These are phyloP conservation scores for Schwanniomyces polymorphus DNA, from an alignment of 805 yeast genomes.

Conservation along the genomic window DNA sequence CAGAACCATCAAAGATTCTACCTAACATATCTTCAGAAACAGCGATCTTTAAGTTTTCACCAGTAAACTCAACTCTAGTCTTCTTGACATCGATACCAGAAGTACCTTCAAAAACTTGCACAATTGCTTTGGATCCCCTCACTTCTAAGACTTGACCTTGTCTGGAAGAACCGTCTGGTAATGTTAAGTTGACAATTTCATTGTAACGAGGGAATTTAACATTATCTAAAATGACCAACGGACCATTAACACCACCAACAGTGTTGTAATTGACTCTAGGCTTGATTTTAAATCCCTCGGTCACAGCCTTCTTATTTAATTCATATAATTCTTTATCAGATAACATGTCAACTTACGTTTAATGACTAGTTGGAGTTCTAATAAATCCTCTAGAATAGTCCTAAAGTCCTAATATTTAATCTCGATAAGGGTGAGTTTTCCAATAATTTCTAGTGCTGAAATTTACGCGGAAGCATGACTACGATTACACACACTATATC, in stretches of 20 bases:
- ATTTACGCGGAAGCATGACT: slow-evolving; percentile 4
- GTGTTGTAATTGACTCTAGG: slow-evolving; percentile 94
- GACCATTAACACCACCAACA: slow-evolving; percentile 98
- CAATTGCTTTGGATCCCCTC: slow-evolving; percentile 94
- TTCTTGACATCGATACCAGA: slow-evolving; percentile 98
- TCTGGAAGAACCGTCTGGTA: slow-evolving; percentile 92
- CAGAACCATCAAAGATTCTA: slow-evolving; percentile 98
- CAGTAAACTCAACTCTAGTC: slow-evolving; percentile 96
- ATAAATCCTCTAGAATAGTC: not conserved
- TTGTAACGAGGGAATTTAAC: slow-evolving; percentile 69
- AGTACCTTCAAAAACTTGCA: slow-evolving; percentile 98
- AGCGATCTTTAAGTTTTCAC: slow-evolving; percentile 87
- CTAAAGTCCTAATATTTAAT: not conserved
- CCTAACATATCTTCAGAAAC: slow-evolving; percentile 98
- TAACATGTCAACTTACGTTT: slow-evolving; percentile 23
- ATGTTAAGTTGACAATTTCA: slow-evolving; percentile 94
- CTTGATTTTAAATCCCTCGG: slow-evolving; percentile 85
- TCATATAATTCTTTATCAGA: slow-evolving; percentile 54
- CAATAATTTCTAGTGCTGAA: slow-evolving; percentile 2
- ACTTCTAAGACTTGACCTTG: slow-evolving; percentile 99
- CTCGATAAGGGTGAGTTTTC: slow-evolving; percentile 10
- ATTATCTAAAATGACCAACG: slow-evolving; percentile 71
- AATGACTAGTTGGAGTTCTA: not conserved
- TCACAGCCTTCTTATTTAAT: slow-evolving; percentile 87
- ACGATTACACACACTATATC: not conserved